Evolutionary conservation across 495 filamentous ascomycete genomes (phyloP), one percentile per base, ranked within the genome.

Genomic region (Aspergillus ellipticus): DNA sequence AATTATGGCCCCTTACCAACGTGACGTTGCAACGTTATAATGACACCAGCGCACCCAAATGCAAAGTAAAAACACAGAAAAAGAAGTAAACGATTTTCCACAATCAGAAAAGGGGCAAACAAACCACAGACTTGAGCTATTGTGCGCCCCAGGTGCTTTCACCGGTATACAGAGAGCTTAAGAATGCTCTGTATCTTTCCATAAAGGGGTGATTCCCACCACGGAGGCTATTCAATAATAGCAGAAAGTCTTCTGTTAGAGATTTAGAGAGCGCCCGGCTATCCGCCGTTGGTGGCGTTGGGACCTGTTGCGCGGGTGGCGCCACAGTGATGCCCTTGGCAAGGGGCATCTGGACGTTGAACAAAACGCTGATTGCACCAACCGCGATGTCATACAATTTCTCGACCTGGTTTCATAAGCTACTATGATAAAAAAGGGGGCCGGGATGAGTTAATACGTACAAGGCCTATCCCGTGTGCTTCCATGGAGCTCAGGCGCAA

Each of bases 381-480:
- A 65, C 55, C 20, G 70, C 73, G 46, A 76, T 74, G 53, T 76
- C 71, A 48, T 68, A 76, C 45, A 76, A 48, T 54, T 76, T 76
- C 50, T 76, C 73, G 21, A 71, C 68, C 73, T 76, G 53, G 7
- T 20, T 4, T 16, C 19, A 31, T 69, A 47, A 70, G 62, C 31
- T 39, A 39, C 6, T 17, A 39, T 15, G 42, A 29, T 15, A 43
- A 29, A 19, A 16, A n/a, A n/a, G n/a, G 19, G 35, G 28, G 7
- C 15, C 31, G 37, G 13, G 28, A 42, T 15, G 22, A 17, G 35
- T 15, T 10, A n/a, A 17, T 37, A 72, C 82, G 68, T 75, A 91
- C 87, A 59, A 91, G 67, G 22, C 84, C 85, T 45, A 90, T 83
- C 42, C 80, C 87, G 68, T 89, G 84, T 3, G 89, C 81, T 63